Evolutionary conservation across 2,329 filamentous ascomycete genomes (phyloP), one percentile per base, ranked within the genome.

Genomic region (Colletotrichum musicola): DNA sequence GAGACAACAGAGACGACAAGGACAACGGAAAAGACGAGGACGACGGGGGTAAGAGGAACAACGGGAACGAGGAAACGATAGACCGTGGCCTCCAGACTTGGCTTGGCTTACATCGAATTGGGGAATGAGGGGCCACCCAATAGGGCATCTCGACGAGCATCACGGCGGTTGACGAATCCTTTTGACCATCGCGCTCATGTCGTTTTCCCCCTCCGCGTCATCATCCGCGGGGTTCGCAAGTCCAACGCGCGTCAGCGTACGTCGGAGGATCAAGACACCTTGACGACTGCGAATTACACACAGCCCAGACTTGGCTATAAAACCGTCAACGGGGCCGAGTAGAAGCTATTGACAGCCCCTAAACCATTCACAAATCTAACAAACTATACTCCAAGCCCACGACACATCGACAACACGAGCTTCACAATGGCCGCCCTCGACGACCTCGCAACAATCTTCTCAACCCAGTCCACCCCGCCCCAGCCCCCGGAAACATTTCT

Each of bases 401-500:
- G 6, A 25, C n/a, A 49, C 3, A 25, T n/a, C 18, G 4, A 2
- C 6, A 25, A 1, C 4, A 14, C 4, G 6, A 1, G n/a, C 13
- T 6, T n/a, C 14, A 49, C 18, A 6, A 65, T 65, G 63, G 12
- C 63, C 6, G 51, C 57, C 10, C 58, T 64, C 6, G 60, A 68
- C 5, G 58, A 20, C 6, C 50, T 68, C 25, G 46, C 64, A 14
- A 51, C n/a, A 12, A 14, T 63, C 6, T 64, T 68, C 1, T 22
- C 53, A 9, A 54, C 27, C n/a, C 64, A 64, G 13, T 25, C n/a
- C 18, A 6, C 44, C 12, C n/a, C 44, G 1, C 60, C 59, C 0
- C 20, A 22, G 22, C 18, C 0, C 10, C 30, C 46, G 3, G 47
- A 63, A n/a, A n/a, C n/a, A 4, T 57, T 67, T 13, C 46, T 67